Evolutionary conservation across 2,329 filamentous ascomycete genomes (phyloP).

Genomic region (Penicillium aurantiogriseum): DNA sequence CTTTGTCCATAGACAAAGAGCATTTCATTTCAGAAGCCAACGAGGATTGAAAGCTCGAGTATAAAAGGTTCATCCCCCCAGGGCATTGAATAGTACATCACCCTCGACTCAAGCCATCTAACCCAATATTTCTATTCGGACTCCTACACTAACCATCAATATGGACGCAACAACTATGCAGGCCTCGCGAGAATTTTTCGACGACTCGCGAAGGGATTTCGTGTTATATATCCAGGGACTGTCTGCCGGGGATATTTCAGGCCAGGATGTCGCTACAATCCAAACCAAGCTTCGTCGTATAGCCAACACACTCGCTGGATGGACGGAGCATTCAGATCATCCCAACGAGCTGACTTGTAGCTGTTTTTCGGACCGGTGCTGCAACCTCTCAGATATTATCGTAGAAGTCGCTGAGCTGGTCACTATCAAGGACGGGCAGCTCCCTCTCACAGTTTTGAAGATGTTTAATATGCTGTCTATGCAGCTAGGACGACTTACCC

Average conservation of each 20-base stretch:
- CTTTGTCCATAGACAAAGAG: background rate
- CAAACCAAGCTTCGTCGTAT: background rate
- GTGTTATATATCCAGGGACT: background rate
- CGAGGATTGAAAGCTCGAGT: background rate
- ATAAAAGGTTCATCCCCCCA: background rate
- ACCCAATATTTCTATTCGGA: background rate
- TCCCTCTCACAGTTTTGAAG: background rate
- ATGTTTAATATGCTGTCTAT: conserved; percentile 1
- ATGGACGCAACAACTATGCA: background rate
- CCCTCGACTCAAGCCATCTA: background rate
- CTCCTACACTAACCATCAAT: background rate
- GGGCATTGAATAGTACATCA: background rate
- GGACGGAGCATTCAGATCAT: background rate
- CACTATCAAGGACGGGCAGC: background rate
- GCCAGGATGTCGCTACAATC: background rate
- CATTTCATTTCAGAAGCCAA: background rate
- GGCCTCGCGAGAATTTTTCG: background rate
- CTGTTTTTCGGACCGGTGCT: background rate
- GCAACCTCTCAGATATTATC: background rate
- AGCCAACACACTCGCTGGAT: background rate
- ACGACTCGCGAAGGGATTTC: background rate
- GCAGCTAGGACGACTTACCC: background rate
- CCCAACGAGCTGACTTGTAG: background rate
- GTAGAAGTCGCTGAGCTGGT: background rate
- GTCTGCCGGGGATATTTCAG: background rate